Evolutionary conservation across 371 early-diverging fungal species (phyloP).

Genomic region (Actinomucor elegans): DNA sequence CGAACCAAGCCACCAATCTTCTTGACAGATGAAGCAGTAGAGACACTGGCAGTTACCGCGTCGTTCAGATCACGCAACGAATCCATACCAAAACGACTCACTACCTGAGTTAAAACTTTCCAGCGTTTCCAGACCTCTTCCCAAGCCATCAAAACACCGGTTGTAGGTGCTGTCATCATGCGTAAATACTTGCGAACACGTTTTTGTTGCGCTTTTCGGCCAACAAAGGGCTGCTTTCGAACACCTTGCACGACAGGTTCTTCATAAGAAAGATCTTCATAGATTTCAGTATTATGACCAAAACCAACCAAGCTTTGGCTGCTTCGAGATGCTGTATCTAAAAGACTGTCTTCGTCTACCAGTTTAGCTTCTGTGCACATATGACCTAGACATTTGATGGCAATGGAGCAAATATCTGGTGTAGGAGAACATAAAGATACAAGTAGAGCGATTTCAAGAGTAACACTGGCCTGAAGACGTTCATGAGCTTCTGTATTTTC

Average conservation of each 20-base stretch:
- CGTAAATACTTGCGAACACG: constrained; percentile 69
- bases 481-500: constrained; percentile 58
- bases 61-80: constrained; percentile 12
- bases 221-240: constrained; percentile 46
- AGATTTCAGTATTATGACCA: constrained; percentile 67
- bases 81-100: constrained; percentile 24
- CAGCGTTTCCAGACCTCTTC: constrained; percentile 82
- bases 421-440: constrained; percentile 72
- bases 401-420: constrained; percentile 63
- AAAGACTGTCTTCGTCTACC: constrained; percentile 44
- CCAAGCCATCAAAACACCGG: constrained; percentile 78
- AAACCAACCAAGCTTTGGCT: constrained; percentile 51
- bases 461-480: constrained; percentile 62
- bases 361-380: constrained; percentile 58
- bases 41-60: neutral
- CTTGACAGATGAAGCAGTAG: constrained; percentile 11
- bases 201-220: constrained; percentile 75
- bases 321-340: constrained; percentile 12
- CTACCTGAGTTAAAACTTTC: constrained; percentile 49
- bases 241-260: constrained; percentile 24
- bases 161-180: constrained; percentile 60
- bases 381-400: constrained; percentile 53
- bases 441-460: constrained; percentile 72
- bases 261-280: constrained; percentile 61
- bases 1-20: constrained; percentile 27